Conservation (phyloP, 73 alveolate genomes). For the Symbiodinium natans region DNA sequence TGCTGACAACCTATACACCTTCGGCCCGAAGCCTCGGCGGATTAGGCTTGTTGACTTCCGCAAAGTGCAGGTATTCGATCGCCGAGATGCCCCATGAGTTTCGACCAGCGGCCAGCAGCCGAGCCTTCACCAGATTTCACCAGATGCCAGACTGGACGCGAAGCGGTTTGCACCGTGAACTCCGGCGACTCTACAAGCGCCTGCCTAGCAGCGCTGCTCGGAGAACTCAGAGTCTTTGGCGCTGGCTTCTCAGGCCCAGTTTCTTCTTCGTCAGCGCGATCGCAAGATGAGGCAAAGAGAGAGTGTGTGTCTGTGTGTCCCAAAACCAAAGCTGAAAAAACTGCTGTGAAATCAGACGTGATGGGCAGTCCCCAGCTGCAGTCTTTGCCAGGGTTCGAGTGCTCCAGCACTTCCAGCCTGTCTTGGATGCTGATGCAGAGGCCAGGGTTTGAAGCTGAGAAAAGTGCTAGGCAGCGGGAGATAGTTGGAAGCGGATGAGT, state of each 20-base stretch:
- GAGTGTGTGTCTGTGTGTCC: not conserved
- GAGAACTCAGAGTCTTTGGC: not conserved
- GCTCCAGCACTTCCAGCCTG: slow-evolving; percentile 57
- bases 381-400: slow-evolving; percentile 69
- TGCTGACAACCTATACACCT: not conserved
- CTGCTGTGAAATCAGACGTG: not conserved
- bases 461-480: no score
- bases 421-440: slow-evolving; percentile 42
- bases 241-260: slow-evolving; percentile 27
- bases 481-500: no score
- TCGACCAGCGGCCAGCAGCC: slow-evolving; percentile 1
- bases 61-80: slow-evolving; percentile 26
- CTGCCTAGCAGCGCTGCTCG: not conserved
- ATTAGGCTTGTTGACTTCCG: no score
- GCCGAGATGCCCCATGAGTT: slow-evolving; percentile 43
- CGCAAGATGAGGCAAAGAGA: slow-evolving; percentile 52
- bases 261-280: slow-evolving; percentile 61
- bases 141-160: not conserved
- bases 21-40: not conserved
- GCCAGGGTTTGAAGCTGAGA: not conserved
- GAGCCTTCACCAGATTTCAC: not conserved
- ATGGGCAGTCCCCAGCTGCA: not conserved
- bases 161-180: not conserved
- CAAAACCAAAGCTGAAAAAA: not conserved
- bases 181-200: not conserved